These are phyloP conservation scores for Grosmannia clavigera DNA, from an alignment of 2,329 filamentous ascomycete species.

Conservation along the genomic window DNA sequence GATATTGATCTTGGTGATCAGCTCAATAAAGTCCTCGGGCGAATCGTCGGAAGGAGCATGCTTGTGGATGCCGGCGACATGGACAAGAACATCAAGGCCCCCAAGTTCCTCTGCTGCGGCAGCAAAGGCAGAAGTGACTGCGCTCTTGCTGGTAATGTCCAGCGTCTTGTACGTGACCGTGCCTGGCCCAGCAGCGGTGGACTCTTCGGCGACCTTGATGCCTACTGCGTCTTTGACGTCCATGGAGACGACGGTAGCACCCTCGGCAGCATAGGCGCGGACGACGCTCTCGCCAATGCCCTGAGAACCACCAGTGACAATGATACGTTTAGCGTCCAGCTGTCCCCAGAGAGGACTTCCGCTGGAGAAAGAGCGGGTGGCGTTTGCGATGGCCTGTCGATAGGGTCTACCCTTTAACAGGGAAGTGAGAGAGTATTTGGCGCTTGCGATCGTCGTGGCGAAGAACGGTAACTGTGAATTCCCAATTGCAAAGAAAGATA, in stretches of 20 bases:
- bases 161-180: background rate
- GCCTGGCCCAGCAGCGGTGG: background rate
- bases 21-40: background rate
- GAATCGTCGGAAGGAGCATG: background rate
- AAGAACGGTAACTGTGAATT: too few relatives aligned
- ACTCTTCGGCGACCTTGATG: background rate
- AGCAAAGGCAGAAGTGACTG: background rate
- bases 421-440: too few relatives aligned
- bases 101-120: background rate
- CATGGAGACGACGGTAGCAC: background rate
- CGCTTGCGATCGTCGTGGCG: too few relatives aligned
- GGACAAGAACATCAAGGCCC: background rate
- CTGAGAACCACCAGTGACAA: background rate
- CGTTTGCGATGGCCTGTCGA: background rate
- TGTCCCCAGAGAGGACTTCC: background rate
- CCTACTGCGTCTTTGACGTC: background rate
- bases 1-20: background rate
- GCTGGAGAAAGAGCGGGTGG: background rate
- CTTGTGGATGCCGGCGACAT: background rate
- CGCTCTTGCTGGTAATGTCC: background rate
- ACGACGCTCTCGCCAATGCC: background rate
- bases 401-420: too few relatives aligned
- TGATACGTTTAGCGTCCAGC: background rate
- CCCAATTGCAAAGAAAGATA: too few relatives aligned
- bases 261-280: background rate